Evolutionary conservation across 2,329 filamentous ascomycete genomes (phyloP).

Genomic region (Hymenoscyphus infarciens): DNA sequence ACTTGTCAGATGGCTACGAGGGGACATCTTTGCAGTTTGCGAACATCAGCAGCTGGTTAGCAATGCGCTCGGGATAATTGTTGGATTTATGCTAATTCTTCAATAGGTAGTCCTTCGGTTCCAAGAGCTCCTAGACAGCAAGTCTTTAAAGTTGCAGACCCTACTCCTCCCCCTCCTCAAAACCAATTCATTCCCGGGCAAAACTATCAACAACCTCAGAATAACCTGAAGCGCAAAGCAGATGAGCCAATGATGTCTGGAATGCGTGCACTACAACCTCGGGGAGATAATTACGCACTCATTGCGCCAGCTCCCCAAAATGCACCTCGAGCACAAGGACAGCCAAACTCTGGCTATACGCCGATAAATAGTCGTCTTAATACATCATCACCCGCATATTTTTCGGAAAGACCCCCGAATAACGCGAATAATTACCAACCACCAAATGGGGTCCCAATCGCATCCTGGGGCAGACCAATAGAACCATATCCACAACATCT

Average conservation of each 20-base stretch:
- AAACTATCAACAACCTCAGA: constrained; percentile 3
- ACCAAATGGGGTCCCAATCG: not conserved
- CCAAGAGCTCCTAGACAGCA: constrained; percentile 6
- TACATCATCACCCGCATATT: not conserved
- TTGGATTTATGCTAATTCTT: constrained; percentile 2
- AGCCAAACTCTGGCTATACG: not conserved
- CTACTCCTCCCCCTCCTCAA: not conserved
- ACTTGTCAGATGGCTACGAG: constrained; percentile 28
- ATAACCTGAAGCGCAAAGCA: constrained; percentile 3
- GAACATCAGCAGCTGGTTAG: constrained; percentile 17
- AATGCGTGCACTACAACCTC: not conserved
- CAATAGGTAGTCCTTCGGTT: constrained; percentile 6
- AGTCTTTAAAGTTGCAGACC: not conserved
- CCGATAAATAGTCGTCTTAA: not conserved
- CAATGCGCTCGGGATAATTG: not conserved
- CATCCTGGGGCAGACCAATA: not conserved
- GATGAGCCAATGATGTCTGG: not conserved
- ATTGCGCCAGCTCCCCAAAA: not conserved
- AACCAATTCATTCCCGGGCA: not conserved
- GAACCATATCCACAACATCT: not conserved
- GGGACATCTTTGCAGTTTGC: constrained; percentile 24
- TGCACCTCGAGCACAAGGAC: not conserved
- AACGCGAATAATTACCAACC: not conserved
- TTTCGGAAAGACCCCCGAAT: not conserved
- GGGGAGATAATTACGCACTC: not conserved